Percentiles rank a stretch among this genome's conserved stretches.
These are phyloP conservation scores for Paecilomyces dactylethromorphus DNA, from an alignment of 2,329 filamentous ascomycete genomes.

Conservation along the genomic window DNA sequence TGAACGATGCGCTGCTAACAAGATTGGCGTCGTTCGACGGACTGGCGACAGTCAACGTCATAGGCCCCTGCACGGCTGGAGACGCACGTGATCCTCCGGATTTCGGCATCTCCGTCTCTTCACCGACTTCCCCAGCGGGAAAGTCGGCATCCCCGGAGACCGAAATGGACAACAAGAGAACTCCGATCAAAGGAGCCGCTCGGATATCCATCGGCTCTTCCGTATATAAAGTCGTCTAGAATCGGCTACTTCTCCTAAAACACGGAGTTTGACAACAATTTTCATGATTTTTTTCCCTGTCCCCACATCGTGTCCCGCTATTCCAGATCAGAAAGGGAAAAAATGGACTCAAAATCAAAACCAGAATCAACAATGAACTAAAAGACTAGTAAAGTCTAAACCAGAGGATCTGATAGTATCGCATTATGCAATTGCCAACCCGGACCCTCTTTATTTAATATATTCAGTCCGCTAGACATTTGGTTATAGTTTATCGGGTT, in stretches of 20 bases:
- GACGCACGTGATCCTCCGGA: neutral
- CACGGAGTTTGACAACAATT: neutral
- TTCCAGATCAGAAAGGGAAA: neutral
- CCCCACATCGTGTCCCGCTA: neutral
- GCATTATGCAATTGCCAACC: neutral
- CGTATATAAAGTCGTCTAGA: no score
- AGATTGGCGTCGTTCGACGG: no score
- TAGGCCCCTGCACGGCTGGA: neutral
- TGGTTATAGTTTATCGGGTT: neutral
- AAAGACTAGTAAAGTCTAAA: neutral
- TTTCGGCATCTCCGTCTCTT: neutral
- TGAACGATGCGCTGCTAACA: conserved; percentile 1
- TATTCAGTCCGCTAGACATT: neutral
- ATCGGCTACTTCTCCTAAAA: neutral
- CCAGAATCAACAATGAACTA: neutral
- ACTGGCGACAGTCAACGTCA: neutral
- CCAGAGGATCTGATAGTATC: neutral
- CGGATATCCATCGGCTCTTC: no score
- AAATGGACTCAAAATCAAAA: neutral
- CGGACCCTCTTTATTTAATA: neutral
- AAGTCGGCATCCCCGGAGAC: neutral
- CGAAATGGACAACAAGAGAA: no score
- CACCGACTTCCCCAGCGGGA: neutral
- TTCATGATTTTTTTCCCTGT: neutral
- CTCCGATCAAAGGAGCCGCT: neutral